Base-by-base conservation (phyloP, 164 flowering plant genomes). In the Piper betle region DNA sequence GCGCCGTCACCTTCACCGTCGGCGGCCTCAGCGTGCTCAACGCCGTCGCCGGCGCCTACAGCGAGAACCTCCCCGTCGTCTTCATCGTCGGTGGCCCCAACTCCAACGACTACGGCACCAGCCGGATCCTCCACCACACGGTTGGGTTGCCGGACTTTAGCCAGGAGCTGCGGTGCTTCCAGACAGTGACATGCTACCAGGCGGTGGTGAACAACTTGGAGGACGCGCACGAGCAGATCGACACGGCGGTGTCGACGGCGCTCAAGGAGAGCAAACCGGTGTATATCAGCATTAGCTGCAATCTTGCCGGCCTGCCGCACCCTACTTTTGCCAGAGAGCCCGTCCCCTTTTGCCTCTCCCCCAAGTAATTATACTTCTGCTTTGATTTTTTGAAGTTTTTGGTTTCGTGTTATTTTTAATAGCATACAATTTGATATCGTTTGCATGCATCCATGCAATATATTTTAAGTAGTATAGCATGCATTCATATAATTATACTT, bases 1-100 rank as follows among this genome's bases (percentile, higher is more conserved):
- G 97, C 53, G 98, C 78, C 20, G 98, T 88, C 17, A 91, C 98
- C 12, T 91, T 91, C 74, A 86, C 96, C n/a, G 98, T 91, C 46
- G 98, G 97, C 3, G 96, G 97, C 0, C 77, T 91, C 15, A 86
- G 94, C 59, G 80, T 88, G 1, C 57, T 91, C 25, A 91, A 91
- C 55, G 96, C 97, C 33, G 84, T 91, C 19, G 97, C 97, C 55
- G 97, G 97, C 0, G 91, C 97, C n/a, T 88, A 84, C 73, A 86
- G 94, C 63, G 96, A 88, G 80, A 86, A 86, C 60, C 75, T 91
- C 3, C 96, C 97, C 0, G 41, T 91, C 7, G 77, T 91, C 20
- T 91, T 96, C 38, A 81, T 91, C 42, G 97, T 79, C 18, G 97
- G 96, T 0, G 97, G 96, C 0, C 96, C 97, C 2, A 91, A 86